Evolutionary conservation across 495 filamentous ascomycete genomes (phyloP).

Genomic region (Aspergillus mulundensis): DNA sequence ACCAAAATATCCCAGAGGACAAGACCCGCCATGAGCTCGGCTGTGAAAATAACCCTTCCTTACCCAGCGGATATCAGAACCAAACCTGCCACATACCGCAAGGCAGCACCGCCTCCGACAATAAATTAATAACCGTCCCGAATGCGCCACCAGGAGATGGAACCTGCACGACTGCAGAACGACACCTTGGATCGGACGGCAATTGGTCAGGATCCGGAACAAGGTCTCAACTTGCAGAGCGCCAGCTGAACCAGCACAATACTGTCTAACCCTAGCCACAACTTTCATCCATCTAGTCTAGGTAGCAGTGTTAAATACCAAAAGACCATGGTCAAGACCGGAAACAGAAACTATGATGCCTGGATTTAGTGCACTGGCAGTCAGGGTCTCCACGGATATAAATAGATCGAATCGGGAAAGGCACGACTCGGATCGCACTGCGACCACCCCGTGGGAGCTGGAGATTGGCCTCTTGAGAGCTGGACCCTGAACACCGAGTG

Average conservation of each 20-base stretch:
- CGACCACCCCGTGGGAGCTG: neutral
- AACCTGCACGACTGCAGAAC: neutral
- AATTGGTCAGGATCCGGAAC: neutral
- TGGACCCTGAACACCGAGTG: neutral
- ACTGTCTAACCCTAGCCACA: neutral
- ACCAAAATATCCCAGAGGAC: no score
- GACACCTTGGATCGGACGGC: neutral
- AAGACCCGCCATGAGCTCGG: neutral
- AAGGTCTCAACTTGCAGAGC: neutral
- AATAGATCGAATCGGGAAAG: slow-evolving; percentile 2
- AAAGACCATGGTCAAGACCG: neutral
- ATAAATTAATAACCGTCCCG: neutral
- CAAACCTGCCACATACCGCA: neutral
- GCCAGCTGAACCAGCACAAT: neutral
- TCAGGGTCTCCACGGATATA: neutral
- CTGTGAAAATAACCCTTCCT: neutral
- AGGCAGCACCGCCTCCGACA: neutral
- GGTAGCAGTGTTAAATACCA: neutral
- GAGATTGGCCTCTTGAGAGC: neutral
- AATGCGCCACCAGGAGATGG: neutral
- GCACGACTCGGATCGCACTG: neutral
- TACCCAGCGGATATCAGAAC: neutral
- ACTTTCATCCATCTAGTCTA: neutral
- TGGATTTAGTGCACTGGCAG: neutral
- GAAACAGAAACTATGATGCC: neutral